Base-by-base conservation (phyloP, 129 eudicot species). In the Rutidosis leptorrhynchoides region DNA sequence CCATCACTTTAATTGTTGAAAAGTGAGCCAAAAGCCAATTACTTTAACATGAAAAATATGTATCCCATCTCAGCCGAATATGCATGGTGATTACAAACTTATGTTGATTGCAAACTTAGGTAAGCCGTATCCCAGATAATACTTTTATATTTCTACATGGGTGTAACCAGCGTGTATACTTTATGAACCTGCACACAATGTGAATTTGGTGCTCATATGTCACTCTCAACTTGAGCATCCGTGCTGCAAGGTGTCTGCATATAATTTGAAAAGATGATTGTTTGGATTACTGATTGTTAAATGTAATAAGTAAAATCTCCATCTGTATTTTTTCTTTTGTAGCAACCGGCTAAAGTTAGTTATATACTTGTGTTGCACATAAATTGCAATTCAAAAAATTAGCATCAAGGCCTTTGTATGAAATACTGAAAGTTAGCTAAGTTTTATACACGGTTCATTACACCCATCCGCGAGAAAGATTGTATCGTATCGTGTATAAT, bases 191-290 rank as follows among this genome's bases (percentile, higher is more conserved):
- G 64, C 24, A 35, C 17, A n/a, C 11, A 33, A 23, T 5, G 54
- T 21, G 37, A 37, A 35, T 24, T 24, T 56, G 21, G 63, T 68
- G 53, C 35, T 68, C 14, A 53, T 54, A 16, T 62, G 73, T 32
- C 51, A 32, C 62, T 49, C 27, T 32, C 32, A 14, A 4, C 28
- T 17, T 33, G 32, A 14, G 16, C 23, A 68, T 53, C 63, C 22
- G 6, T 29, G 62, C 63, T 68, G 53, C 63, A 68, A 22, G 54
- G 21, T 16, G 16, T 21, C 19, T 30, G 30, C 21, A 4, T 53
- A 5, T 15, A 33, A 7, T 55, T 16, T 35, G 54, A 55, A 55
- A 55, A 35, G 48, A 33, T 65, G 45, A 16, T 17, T 30, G 26
- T 66, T 60, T 29, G 28, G 27, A 51, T 17, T 42, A 68, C n/a